Base-by-base conservation (phyloP, 139 green algal species). In the Chloropicon primus region DNA sequence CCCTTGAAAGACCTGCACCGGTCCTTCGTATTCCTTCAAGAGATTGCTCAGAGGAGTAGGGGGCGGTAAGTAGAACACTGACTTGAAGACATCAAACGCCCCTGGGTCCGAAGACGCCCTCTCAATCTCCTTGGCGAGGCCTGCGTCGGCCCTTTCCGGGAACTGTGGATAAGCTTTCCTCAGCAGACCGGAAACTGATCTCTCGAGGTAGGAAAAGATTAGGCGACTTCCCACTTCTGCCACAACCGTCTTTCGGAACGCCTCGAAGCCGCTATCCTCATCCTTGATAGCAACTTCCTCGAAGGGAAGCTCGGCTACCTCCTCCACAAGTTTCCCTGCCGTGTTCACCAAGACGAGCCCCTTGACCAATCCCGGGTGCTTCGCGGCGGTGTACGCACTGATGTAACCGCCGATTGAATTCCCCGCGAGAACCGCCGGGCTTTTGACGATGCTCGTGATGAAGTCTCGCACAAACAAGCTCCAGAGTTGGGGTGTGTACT, bases 371-470 rank as follows among this genome's bases (percentile, higher is more conserved):
- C 74, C 27, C 0, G 84, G 84, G n/a, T 80, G 73, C 62, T 80
- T 24, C 3, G 86, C 92, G 0, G 92, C 91, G n/a, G 76, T 26
- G 24, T n/a, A 41, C 22, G 80, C 73, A 2, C 83, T 78, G 27
- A 96, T 91, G 84, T 92, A 96, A 76, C 91, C 92, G 54, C 95
- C 95, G 75, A 99, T 98, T 28, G 90, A 97, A 90, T 99, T 99
- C 72, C 95, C 95, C 2, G 88, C 92, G 1, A 97, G 54, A 21
- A 98, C 87, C 1, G 90, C 92, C 1, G 89, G 93, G 1, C 78
- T 27, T 5, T 81, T 72, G 22, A 97, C 91, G n/a, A 97, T 87
- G 27, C 94, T 85, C 17, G 72, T 73, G 26, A 88, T 41, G 75
- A 95, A 95, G 76, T 93, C 91, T 5, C 81, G 82, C 41, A 96